Conservation (phyloP, 2,329 filamentous ascomycete genomes). For the Hypoxylon sp. region DNA sequence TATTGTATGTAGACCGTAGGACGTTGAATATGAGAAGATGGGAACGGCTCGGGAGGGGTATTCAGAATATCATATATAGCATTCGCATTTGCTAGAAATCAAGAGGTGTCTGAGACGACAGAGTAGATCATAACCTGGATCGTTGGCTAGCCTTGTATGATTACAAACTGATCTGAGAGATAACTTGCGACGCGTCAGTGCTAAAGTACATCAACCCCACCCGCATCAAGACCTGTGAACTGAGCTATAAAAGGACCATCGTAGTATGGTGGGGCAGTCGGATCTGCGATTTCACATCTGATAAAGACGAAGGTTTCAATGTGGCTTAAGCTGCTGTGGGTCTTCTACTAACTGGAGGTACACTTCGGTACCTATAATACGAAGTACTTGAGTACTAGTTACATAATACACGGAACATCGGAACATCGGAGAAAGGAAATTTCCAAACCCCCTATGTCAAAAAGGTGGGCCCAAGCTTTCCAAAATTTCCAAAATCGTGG, state of each 20-base stretch:
- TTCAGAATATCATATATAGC: slow-evolving; percentile 1
- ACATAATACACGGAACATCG: background rate
- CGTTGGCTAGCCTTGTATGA: slow-evolving; percentile 40
- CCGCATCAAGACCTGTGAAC: slow-evolving; percentile 30
- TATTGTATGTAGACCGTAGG: background rate
- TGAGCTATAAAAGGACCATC: too few species aligned
- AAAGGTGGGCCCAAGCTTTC: slow-evolving; percentile 37
- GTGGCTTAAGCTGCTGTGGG: slow-evolving; percentile 15
- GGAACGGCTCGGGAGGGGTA: background rate
- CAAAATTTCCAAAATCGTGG: slow-evolving; percentile 54
- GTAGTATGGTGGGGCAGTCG: slow-evolving; percentile 27
- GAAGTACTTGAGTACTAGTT: slow-evolving; percentile 8
- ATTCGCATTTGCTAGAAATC: background rate
- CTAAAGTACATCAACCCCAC: slow-evolving; percentile 40
- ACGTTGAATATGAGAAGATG: background rate
- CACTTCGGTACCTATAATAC: background rate
- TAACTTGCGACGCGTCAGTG: slow-evolving; percentile 25
- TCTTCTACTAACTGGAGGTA: background rate
- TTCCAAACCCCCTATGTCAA: slow-evolving; percentile 11
- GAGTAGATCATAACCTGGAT: slow-evolving; percentile 40
- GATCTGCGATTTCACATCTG: slow-evolving; percentile 31
- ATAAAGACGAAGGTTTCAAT: slow-evolving; percentile 2
- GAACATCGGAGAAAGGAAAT: slow-evolving; percentile 40
- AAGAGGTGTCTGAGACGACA: slow-evolving; percentile 9
- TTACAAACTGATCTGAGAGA: background rate